Evolutionary conservation across 352 stramenopile species (phyloP).

Genomic region (Phytopythium aichiense): DNA sequence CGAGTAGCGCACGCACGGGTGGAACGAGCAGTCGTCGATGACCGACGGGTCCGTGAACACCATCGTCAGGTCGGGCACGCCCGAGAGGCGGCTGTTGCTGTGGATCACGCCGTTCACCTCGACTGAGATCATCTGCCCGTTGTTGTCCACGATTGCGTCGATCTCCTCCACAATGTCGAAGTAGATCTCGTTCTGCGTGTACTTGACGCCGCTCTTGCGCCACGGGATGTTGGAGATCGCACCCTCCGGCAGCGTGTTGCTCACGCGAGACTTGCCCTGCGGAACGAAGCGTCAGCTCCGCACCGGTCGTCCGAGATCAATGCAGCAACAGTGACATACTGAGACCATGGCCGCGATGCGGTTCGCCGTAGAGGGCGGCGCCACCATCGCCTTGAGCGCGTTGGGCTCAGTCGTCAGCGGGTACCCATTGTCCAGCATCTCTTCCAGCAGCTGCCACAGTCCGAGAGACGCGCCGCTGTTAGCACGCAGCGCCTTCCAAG

Average conservation of each 20-base stretch:
- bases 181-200: slow-evolving; percentile 98
- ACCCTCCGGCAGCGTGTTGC: slow-evolving; percentile 89
- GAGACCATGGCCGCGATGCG: slow-evolving; percentile 87
- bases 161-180: slow-evolving; percentile 98
- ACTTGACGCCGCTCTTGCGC: slow-evolving; percentile 94
- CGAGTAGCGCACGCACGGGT: slow-evolving; percentile 97
- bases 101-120: slow-evolving; percentile 96
- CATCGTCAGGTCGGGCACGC: slow-evolving; percentile 96
- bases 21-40: slow-evolving; percentile 98
- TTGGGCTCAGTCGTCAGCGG: slow-evolving; percentile 97
- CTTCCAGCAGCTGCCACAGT: slow-evolving; percentile 75
- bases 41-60: slow-evolving; percentile 95
- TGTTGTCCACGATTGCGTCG: slow-evolving; percentile 94
- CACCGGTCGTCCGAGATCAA: not conserved
- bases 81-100: slow-evolving; percentile 93
- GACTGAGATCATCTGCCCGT: slow-evolving; percentile 89
- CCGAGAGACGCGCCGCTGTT: not conserved
- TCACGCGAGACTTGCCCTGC: slow-evolving; percentile 85
- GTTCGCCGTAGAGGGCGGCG: slow-evolving; percentile 91
- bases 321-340: slow-evolving; percentile 15
- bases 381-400: slow-evolving; percentile 96
- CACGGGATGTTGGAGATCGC: slow-evolving; percentile 97
- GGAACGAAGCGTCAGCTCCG: not conserved
- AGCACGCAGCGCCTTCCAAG: not conserved
- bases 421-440: slow-evolving; percentile 98